Evolutionary conservation across 1,139 yeast genomes (phyloP).

Genomic region (Kurtzmaniella quercitrusa): DNA sequence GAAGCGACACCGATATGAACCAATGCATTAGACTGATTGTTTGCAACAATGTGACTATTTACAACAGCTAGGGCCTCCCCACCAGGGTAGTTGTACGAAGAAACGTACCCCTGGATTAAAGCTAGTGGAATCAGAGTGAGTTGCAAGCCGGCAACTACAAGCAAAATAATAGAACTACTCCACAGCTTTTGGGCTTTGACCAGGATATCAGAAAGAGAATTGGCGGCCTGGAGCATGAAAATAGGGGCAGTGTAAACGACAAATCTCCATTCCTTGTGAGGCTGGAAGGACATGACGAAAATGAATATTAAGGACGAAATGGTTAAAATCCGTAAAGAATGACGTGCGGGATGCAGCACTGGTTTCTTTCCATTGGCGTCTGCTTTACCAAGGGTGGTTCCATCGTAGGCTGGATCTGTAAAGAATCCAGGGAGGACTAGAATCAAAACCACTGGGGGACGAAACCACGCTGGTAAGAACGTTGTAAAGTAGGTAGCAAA

Average conservation of each 20-base stretch:
- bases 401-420: slow-evolving; percentile 35
- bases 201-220: slow-evolving; percentile 49
- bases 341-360: slow-evolving; percentile 32
- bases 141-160: slow-evolving; percentile 24
- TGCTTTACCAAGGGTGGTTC: slow-evolving; percentile 5
- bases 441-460: slow-evolving; percentile 60
- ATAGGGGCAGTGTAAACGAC: slow-evolving; percentile 73
- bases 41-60: slow-evolving; percentile 38
- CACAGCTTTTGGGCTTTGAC: slow-evolving; percentile 26
- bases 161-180: slow-evolving; percentile 23
- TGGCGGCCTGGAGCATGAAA: slow-evolving; percentile 60
- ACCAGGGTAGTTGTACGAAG: slow-evolving; percentile 85
- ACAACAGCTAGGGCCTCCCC: slow-evolving; percentile 64
- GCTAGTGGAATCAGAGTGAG: slow-evolving; percentile 38
- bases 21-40: slow-evolving; percentile 15
- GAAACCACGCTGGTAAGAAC: slow-evolving; percentile 44
- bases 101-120: slow-evolving; percentile 51
- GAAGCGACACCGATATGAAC: slow-evolving; percentile 78
- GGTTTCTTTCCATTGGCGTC: slow-evolving; percentile 22
- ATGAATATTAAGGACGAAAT: slow-evolving; percentile 52
- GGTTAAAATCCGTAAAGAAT: slow-evolving; percentile 31
- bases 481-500: slow-evolving; percentile 56
- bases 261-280: slow-evolving; percentile 95
- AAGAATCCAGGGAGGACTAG: slow-evolving; percentile 41
- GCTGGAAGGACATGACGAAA: slow-evolving; percentile 66